phyloP scores from a whole-genome alignment of 306 rosid species.

The Malus domestica region DNA sequence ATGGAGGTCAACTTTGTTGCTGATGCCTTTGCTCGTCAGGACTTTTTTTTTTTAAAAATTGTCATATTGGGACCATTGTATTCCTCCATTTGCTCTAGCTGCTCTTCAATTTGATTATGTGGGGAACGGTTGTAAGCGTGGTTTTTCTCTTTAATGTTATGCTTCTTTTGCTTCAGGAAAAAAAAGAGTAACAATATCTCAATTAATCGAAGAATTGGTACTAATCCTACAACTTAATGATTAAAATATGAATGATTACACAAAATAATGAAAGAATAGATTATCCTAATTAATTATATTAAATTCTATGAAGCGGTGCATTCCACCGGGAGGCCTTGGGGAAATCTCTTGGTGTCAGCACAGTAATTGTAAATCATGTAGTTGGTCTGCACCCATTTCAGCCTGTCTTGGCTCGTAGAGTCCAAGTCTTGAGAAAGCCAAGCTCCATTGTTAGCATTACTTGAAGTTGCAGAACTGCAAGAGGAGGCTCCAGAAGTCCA shows the following conservation, averaged over 20 bases:
- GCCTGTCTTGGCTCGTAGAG: slow-evolving; percentile 18
- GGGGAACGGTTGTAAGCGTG: no score
- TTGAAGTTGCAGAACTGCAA: slow-evolving; percentile 20
- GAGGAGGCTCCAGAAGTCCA: slow-evolving; percentile 49
- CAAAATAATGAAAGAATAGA: not conserved
- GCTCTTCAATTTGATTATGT: no score
- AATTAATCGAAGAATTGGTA: no score
- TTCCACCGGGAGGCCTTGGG: slow-evolving; percentile 56
- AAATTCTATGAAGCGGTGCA: slow-evolving; percentile 12
- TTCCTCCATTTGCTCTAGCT: no score
- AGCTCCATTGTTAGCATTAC: not conserved
- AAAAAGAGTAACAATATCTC: no score
- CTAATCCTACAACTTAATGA: not conserved
- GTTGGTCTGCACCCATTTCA: slow-evolving; percentile 54
- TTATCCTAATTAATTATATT: not conserved
- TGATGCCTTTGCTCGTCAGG: no score
- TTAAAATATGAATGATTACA: not conserved
- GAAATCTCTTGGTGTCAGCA: slow-evolving; percentile 42
- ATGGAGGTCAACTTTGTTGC: no score
- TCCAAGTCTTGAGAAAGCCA: slow-evolving; percentile 51
- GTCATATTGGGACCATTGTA: no score
- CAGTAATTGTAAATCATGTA: slow-evolving; percentile 70
- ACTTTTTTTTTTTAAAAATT: accelerated
- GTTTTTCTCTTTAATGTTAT: no score
- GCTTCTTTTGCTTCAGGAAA: no score